Evolutionary conservation across 768 basidiomycete species (phyloP).

Genomic region (Rhodotorula diobovata): DNA sequence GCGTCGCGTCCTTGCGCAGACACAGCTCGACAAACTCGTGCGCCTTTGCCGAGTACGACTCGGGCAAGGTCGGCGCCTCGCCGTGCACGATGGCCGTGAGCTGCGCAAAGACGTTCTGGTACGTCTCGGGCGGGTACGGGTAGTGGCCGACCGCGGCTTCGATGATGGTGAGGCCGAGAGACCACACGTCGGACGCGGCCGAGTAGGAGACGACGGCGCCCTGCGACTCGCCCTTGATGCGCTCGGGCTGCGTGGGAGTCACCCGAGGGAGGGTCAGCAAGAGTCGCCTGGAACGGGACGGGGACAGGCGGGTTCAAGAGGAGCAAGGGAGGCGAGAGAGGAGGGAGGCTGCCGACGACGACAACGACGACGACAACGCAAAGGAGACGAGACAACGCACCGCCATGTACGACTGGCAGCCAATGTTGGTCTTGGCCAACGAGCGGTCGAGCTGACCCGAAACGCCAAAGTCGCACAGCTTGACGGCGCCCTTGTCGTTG

Average conservation of each 20-base stretch:
- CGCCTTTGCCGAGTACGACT: slow-evolving; percentile 63
- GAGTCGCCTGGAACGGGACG: too few relatives aligned
- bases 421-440: slow-evolving; percentile 95
- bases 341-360: neutral
- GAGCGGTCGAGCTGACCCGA: slow-evolving; percentile 95
- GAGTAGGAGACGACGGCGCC: slow-evolving; percentile 84
- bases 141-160: slow-evolving; percentile 83
- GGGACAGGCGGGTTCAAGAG: too few relatives aligned
- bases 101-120: slow-evolving; percentile 94
- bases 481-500: slow-evolving; percentile 80
- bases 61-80: slow-evolving; percentile 79
- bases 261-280: too few relatives aligned
- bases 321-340: too few relatives aligned
- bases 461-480: slow-evolving; percentile 98
- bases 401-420: slow-evolving; percentile 98
- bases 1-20: slow-evolving; percentile 71
- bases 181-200: slow-evolving; percentile 97
- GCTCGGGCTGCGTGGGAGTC: slow-evolving; percentile 69
- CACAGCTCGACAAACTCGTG: slow-evolving; percentile 78
- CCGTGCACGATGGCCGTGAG: slow-evolving; percentile 94
- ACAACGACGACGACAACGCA: neutral
- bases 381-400: slow-evolving; percentile 53
- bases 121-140: slow-evolving; percentile 96
- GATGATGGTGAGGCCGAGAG: slow-evolving; percentile 85
- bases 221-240: slow-evolving; percentile 89